These are phyloP conservation scores for Mucor irregularis DNA, from an alignment of 371 early-diverging fungal species.

Conservation along the genomic window DNA sequence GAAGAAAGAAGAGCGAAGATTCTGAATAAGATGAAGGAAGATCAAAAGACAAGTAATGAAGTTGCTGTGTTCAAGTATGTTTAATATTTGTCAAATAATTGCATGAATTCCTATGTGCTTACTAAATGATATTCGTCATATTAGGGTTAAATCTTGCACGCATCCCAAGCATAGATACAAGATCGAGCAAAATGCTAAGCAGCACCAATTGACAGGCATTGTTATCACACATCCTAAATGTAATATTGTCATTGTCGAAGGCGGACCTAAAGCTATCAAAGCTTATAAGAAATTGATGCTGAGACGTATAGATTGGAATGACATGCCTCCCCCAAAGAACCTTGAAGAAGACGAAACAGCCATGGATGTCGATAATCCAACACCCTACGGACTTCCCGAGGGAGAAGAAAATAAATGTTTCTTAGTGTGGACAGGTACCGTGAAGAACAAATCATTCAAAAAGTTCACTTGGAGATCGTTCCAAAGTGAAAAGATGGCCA, in stretches of 20 bases:
- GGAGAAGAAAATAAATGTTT: conserved; percentile 76
- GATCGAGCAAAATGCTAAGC: conserved; percentile 87
- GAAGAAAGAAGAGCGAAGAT: conserved; percentile 85
- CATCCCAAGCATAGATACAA: conserved; percentile 85
- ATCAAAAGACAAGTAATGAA: conserved; percentile 59
- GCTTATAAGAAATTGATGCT: conserved; percentile 95
- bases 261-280: conserved; percentile 86
- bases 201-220: conserved; percentile 81
- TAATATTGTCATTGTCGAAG: conserved; percentile 91
- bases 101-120: neutral
- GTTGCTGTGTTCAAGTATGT: conserved; percentile 84
- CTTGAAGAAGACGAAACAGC: conserved; percentile 34
- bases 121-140: neutral
- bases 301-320: conserved; percentile 93
- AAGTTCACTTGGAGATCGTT: conserved; percentile 75
- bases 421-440: conserved; percentile 93
- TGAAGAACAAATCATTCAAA: conserved; percentile 74
- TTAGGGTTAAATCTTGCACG: conserved; percentile 72
- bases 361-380: conserved; percentile 34
- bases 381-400: conserved; percentile 14
- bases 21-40: conserved; percentile 69
- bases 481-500: conserved; percentile 74
- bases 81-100: neutral
- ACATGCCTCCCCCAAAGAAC: conserved; percentile 49
- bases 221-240: conserved; percentile 74